A percentile compares a stretch with the other conserved stretches of the same genome.
phyloP scores from a whole-genome alignment of 768 basidiomycete species.

The Sporobolomyces phaffii region DNA sequence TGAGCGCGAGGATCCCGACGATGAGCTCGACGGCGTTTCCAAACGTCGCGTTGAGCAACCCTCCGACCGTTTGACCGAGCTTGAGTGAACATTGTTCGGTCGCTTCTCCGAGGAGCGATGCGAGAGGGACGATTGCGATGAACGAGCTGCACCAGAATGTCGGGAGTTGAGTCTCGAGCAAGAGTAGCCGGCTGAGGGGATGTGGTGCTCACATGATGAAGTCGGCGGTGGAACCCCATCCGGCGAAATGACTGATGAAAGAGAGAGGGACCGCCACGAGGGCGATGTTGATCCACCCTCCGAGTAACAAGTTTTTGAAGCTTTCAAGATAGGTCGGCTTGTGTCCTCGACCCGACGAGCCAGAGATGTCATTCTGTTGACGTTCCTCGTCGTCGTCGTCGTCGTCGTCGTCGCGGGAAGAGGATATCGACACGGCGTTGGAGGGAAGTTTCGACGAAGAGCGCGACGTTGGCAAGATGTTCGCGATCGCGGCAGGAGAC shows the following conservation, averaged over 20 bases:
- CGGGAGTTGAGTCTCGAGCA: too few relatives aligned
- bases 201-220: constrained; percentile 39
- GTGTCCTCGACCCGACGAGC: background rate
- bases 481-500: background rate
- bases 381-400: background rate
- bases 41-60: constrained; percentile 70
- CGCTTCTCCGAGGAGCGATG: constrained; percentile 73
- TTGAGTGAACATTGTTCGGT: constrained; percentile 66
- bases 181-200: too few relatives aligned
- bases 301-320: constrained; percentile 45
- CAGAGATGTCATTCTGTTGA: background rate
- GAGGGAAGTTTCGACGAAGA: background rate
- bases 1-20: constrained; percentile 72
- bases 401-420: background rate
- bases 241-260: constrained; percentile 57
- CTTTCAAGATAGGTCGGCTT: constrained; percentile 37
- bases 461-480: background rate
- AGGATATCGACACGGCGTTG: background rate
- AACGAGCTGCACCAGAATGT: constrained; percentile 53
- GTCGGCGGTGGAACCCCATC: constrained; percentile 57
- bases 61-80: constrained; percentile 77
- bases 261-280: constrained; percentile 74
- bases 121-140: constrained; percentile 77
- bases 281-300: constrained; percentile 63
- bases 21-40: constrained; percentile 57